Percentiles rank a stretch among this genome's conserved stretches.
phyloP scores from a whole-genome alignment of 441 rosid genomes.

The Euphorbia neoarborescens region DNA sequence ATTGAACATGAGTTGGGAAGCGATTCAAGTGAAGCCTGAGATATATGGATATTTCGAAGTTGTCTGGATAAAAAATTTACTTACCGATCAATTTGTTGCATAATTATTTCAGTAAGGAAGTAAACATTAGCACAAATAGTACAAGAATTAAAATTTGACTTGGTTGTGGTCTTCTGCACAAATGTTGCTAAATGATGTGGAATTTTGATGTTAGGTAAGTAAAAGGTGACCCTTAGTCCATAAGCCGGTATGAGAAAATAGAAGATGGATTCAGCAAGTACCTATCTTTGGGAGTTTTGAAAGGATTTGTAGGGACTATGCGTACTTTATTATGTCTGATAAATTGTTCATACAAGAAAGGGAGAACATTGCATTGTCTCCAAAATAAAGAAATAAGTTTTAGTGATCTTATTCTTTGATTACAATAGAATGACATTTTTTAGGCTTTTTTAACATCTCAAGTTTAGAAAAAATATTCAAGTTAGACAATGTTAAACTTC shows the following conservation, averaged over 20 bases:
- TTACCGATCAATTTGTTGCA: background rate
- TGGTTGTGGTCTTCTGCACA: constrained; percentile 1
- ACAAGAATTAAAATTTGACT: background rate
- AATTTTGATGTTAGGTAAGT: background rate
- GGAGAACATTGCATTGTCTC: background rate
- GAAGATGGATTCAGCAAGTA: background rate
- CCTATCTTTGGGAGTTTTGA: background rate
- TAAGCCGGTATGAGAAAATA: background rate
- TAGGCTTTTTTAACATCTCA: background rate
- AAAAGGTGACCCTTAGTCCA: background rate
- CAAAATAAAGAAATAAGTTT: background rate
- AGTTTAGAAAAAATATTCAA: background rate
- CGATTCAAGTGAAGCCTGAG: background rate
- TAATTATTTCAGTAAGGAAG: background rate
- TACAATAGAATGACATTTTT: background rate
- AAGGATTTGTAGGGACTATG: background rate
- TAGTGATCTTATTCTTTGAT: background rate
- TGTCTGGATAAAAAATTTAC: background rate
- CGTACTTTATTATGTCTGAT: background rate
- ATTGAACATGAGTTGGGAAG: background rate
- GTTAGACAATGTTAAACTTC: background rate
- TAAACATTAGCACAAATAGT: background rate
- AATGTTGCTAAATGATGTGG: constrained; percentile 2
- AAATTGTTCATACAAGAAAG: background rate
- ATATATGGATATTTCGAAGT: background rate